These are phyloP conservation scores for Hypoxylon sp. DNA, from an alignment of 2,329 filamentous ascomycete species.

Conservation along the genomic window DNA sequence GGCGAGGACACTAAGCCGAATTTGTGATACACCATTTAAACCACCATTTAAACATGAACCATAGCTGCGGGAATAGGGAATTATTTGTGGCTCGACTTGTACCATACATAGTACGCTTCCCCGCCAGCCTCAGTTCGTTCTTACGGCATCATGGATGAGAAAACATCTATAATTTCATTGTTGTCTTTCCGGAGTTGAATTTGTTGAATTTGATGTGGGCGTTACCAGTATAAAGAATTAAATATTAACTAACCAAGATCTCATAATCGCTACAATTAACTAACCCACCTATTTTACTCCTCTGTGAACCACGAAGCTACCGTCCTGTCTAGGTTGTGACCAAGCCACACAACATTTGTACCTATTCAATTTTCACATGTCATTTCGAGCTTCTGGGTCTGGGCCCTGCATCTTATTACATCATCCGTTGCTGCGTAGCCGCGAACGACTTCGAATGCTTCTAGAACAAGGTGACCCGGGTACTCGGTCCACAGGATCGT, in stretches of 20 bases:
- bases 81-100: constrained; percentile 13
- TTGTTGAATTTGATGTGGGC: background rate
- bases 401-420: constrained; percentile 29
- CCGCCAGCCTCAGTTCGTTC: background rate
- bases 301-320: background rate
- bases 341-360: constrained; percentile 23
- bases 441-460: constrained; percentile 25
- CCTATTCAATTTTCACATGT: constrained; percentile 39
- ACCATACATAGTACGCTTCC: background rate
- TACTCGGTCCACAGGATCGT: constrained; percentile 7
- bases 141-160: background rate
- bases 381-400: constrained; percentile 7
- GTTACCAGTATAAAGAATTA: background rate
- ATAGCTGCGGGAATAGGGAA: constrained; percentile 27
- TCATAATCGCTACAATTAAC: background rate
- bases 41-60: constrained; percentile 21
- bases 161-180: background rate
- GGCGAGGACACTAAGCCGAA: constrained; percentile 11
- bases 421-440: constrained; percentile 20
- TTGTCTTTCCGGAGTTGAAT: background rate
- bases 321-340: no score
- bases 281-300: background rate
- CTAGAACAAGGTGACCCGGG: constrained; percentile 26
- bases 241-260: background rate
- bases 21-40: constrained; percentile 10